Percentiles rank a stretch among this genome's conserved stretches.
Conservation (phyloP, 805 yeast genomes). For the Candida silvatica region DNA sequence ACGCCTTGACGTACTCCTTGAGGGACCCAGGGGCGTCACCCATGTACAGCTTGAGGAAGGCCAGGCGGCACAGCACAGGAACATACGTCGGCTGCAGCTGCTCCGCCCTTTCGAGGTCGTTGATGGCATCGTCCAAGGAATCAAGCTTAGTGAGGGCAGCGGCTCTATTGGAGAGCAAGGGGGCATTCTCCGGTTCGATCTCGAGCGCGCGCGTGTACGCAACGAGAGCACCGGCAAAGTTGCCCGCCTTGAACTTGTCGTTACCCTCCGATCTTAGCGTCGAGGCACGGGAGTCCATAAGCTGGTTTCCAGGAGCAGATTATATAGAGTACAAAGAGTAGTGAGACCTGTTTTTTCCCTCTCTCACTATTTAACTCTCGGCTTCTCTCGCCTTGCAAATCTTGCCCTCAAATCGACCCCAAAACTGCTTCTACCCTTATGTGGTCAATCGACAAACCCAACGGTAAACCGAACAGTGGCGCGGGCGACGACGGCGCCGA, state of each 20-base stretch:
- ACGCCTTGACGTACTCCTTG: constrained; percentile 28
- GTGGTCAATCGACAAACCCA: too few relatives aligned
- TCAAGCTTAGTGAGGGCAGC: constrained; percentile 30
- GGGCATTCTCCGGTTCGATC: constrained; percentile 24
- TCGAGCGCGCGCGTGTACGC: constrained; percentile 29
- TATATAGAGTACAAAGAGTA: too few relatives aligned
- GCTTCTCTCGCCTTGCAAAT: too few relatives aligned
- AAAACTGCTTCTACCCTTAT: too few relatives aligned
- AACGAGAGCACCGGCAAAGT: constrained; percentile 26
- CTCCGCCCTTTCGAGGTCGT: constrained; percentile 26
- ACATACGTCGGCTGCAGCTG: constrained; percentile 25
- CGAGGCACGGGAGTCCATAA: constrained; percentile 6
- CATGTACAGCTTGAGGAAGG: constrained; percentile 24
- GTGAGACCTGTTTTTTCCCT: too few relatives aligned
- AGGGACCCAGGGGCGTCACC: constrained; percentile 30
- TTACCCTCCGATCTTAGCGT: constrained; percentile 21
- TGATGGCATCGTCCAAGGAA: constrained; percentile 26
- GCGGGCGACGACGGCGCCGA: too few relatives aligned
- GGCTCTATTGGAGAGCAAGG: constrained; percentile 31
- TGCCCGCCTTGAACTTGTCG: constrained; percentile 16
- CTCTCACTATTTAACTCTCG: too few relatives aligned
- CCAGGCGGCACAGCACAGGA: constrained; percentile 32
- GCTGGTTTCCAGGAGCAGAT: too few relatives aligned
- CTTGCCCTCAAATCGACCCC: too few relatives aligned
- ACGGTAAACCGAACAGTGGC: too few relatives aligned